phyloP scores from a whole-genome alignment of 1,139 yeast genomes.

The Blastobotrys arbuscula region DNA sequence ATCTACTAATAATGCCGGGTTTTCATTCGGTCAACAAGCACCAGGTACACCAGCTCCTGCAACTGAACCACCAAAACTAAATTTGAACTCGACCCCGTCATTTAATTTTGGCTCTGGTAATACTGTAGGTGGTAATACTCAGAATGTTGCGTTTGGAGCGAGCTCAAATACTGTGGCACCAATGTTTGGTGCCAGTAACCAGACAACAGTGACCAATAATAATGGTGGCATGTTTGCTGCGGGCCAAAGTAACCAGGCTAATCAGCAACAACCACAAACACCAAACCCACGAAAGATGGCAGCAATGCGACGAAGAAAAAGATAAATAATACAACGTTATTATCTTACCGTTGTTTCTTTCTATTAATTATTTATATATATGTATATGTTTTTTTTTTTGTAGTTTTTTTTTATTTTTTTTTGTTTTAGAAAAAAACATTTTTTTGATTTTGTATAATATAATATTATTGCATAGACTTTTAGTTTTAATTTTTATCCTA shows the following conservation, averaged over 20 bases:
- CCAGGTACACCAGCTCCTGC: background rate
- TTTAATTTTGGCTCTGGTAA: conserved; percentile 10
- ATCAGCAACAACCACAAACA: background rate
- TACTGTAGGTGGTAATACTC: background rate
- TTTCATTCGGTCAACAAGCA: background rate
- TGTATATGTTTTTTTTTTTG: background rate
- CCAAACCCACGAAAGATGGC: conserved; percentile 11
- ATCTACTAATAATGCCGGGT: no score
- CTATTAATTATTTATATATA: background rate
- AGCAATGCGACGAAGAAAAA: conserved; percentile 11
- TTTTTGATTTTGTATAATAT: background rate
- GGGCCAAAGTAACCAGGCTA: no score
- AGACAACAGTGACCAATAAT: background rate
- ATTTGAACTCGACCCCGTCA: conserved; percentile 9
- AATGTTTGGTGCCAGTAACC: conserved; percentile 3
- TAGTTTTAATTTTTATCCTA: background rate
- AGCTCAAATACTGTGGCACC: conserved; percentile 3
- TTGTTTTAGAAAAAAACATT: background rate
- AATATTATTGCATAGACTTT: background rate
- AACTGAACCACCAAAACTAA: conserved; percentile 4
- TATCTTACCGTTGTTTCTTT: background rate
- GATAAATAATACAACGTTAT: background rate
- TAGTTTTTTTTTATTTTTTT: background rate
- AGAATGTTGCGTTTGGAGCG: conserved; percentile 1
- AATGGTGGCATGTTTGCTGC: background rate